Conservation (phyloP, 768 basidiomycete genomes). For the Russula lepida region DNA sequence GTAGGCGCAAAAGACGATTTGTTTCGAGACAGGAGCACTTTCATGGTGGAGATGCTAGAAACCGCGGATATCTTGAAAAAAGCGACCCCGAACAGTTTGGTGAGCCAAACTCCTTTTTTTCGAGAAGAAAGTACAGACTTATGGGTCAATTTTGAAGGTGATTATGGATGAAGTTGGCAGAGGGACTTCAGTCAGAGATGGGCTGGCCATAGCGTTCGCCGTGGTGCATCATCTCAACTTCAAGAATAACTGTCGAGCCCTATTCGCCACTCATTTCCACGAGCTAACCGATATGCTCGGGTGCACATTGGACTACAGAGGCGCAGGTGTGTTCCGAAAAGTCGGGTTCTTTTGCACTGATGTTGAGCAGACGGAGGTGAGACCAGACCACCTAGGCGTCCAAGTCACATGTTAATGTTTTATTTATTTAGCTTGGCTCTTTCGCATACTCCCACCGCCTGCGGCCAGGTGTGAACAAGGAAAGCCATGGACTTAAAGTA, state of each 20-base stretch:
- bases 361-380: slow-evolving; percentile 67
- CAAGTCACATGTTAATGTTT: background rate
- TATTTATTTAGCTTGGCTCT: slow-evolving; percentile 46
- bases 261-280: slow-evolving; percentile 99
- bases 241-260: slow-evolving; percentile 66
- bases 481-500: slow-evolving; percentile 88
- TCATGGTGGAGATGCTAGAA: slow-evolving; percentile 98
- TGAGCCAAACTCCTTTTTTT: slow-evolving; percentile 30
- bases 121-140: background rate
- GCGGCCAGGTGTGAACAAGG: slow-evolving; percentile 74
- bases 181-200: slow-evolving; percentile 88
- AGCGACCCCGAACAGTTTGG: slow-evolving; percentile 78
- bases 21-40: slow-evolving; percentile 88
- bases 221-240: slow-evolving; percentile 73
- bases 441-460: slow-evolving; percentile 83
- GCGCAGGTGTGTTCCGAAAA: slow-evolving; percentile 43
- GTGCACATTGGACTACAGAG: slow-evolving; percentile 37
- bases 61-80: slow-evolving; percentile 82
- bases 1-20: slow-evolving; percentile 94
- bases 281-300: slow-evolving; percentile 83
- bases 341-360: slow-evolving; percentile 88
- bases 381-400: slow-evolving; percentile 22
- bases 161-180: slow-evolving; percentile 99
- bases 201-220: slow-evolving; percentile 89
- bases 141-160: slow-evolving; percentile 44